phyloP scores from a whole-genome alignment of 805 yeast genomes.

The Spathaspora gorwiae region DNA sequence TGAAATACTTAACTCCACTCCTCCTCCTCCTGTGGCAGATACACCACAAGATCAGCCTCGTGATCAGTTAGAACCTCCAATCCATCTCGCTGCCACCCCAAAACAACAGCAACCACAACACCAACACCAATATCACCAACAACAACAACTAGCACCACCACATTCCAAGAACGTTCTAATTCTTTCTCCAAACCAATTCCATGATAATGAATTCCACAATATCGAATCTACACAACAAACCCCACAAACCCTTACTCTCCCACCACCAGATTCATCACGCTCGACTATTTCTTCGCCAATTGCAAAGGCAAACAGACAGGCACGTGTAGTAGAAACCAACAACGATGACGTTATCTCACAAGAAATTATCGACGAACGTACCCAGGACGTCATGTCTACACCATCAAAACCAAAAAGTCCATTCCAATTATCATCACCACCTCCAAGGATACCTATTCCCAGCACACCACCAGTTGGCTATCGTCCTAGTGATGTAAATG shows the following conservation, averaged over 20 bases:
- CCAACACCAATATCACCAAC: constrained; percentile 4
- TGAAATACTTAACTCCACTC: neutral
- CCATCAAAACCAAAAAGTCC: neutral
- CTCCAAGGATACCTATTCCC: constrained; percentile 33
- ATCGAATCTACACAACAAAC: constrained; percentile 8
- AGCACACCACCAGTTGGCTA: constrained; percentile 11
- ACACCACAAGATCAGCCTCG: neutral
- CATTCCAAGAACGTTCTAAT: constrained; percentile 26
- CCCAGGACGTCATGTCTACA: neutral
- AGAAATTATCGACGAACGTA: neutral
- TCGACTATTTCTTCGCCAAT: constrained; percentile 35
- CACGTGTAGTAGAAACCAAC: constrained; percentile 39
- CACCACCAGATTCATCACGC: constrained; percentile 7
- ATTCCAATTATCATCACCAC: constrained; percentile 27
- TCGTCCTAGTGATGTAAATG: constrained; percentile 1
- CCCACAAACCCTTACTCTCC: neutral
- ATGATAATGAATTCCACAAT: constrained; percentile 29
- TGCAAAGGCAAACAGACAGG: constrained; percentile 42
- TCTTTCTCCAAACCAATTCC: constrained; percentile 35
- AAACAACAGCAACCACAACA: neutral
- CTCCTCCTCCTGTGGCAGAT: neutral
- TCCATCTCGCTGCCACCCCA: constrained; percentile 8
- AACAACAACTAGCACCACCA: constrained; percentile 6
- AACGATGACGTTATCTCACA: constrained; percentile 7
- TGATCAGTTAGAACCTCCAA: constrained; percentile 14